phyloP scores from a whole-genome alignment of 2,329 filamentous ascomycete genomes.

The Stemphylium beticola region DNA sequence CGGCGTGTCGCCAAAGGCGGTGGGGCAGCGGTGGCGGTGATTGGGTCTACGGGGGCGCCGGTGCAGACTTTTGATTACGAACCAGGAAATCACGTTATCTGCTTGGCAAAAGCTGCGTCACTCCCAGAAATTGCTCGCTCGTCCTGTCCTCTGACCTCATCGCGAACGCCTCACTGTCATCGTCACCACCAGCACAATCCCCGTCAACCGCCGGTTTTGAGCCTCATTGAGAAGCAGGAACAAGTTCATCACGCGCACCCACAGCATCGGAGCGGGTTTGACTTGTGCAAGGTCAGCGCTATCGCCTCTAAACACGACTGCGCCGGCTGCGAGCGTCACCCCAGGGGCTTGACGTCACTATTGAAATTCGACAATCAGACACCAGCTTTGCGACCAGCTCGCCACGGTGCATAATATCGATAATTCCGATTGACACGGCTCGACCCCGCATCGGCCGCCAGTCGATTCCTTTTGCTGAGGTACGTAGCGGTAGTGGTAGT shows the following conservation, averaged over 20 bases:
- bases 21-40: constrained; percentile 10
- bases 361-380: constrained; percentile 28
- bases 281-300: constrained; percentile 17
- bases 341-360: constrained; percentile 41
- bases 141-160: constrained; percentile 46
- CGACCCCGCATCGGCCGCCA: constrained; percentile 38
- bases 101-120: constrained; percentile 39
- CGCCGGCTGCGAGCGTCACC: constrained; percentile 25
- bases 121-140: constrained; percentile 42
- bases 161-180: constrained; percentile 45
- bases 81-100: constrained; percentile 36
- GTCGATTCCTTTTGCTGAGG: constrained; percentile 27
- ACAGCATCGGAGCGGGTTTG: constrained; percentile 7
- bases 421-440: constrained; percentile 19
- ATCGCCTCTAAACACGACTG: constrained; percentile 16
- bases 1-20: constrained; percentile 17
- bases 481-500: constrained; percentile 29
- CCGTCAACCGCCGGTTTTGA: constrained; percentile 32
- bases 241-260: constrained; percentile 15
- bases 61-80: constrained; percentile 21
- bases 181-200: constrained; percentile 37
- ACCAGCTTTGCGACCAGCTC: constrained; percentile 25
- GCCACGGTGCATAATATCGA: constrained; percentile 22
- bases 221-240: constrained; percentile 33
- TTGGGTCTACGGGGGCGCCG: constrained; percentile 6